Conservation (phyloP, 2,329 filamentous ascomycete genomes). For the Fusarium annulatum region DNA sequence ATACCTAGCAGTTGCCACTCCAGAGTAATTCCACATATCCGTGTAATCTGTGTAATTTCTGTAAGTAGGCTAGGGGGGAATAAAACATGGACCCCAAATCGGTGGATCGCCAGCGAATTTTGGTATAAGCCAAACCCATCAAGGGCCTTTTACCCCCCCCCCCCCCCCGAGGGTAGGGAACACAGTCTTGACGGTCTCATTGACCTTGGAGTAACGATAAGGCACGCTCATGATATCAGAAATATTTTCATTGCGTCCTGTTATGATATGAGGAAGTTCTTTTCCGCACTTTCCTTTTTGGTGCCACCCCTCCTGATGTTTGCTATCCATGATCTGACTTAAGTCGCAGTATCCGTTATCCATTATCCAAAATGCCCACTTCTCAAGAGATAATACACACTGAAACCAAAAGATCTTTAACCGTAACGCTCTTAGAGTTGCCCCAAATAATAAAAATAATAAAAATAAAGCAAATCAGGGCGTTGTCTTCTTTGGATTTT, state of each 20-base stretch:
- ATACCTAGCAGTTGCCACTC: background rate
- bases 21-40: background rate
- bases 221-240: background rate
- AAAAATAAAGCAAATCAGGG: background rate
- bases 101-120: too few relatives aligned
- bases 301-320: background rate
- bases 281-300: background rate
- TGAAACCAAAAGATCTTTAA: constrained; percentile 6
- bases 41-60: background rate
- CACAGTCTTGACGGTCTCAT: background rate
- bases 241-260: constrained; percentile 21
- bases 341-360: background rate
- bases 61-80: background rate
- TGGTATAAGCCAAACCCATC: too few relatives aligned
- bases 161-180: background rate
- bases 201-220: background rate
- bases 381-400: background rate
- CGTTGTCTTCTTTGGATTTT: background rate
- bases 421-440: background rate
- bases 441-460: background rate
- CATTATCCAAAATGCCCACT: background rate
- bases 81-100: too few relatives aligned
- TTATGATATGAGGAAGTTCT: background rate
- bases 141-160: too few relatives aligned
- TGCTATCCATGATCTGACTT: background rate